Conservation (phyloP, 1,139 yeast genomes). For the Suhomyces taliae region DNA sequence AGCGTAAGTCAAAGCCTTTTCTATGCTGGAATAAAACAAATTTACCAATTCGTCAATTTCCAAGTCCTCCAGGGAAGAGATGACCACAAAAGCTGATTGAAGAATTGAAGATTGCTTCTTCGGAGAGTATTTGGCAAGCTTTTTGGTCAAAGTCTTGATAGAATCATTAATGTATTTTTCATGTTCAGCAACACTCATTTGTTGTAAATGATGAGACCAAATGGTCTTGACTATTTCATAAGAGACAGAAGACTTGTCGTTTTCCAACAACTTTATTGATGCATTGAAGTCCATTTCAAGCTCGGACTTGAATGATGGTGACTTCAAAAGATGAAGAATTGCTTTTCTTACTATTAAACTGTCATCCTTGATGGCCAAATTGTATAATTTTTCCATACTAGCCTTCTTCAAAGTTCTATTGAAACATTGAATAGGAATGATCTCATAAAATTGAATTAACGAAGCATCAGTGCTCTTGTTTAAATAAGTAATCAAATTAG, state of each 20-base stretch:
- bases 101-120: background rate
- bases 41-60: background rate
- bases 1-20: background rate
- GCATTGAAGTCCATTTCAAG: slow-evolving; percentile 44
- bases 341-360: slow-evolving; percentile 16
- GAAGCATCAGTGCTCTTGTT: slow-evolving; percentile 4
- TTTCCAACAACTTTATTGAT: slow-evolving; percentile 22
- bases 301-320: slow-evolving; percentile 53
- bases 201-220: slow-evolving; percentile 32
- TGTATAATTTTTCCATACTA: slow-evolving; percentile 34
- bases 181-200: slow-evolving; percentile 20
- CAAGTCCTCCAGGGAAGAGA: slow-evolving; percentile 1
- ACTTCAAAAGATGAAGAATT: slow-evolving; percentile 37
- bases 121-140: slow-evolving; percentile 1
- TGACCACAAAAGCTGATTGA: slow-evolving; percentile 16
- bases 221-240: slow-evolving; percentile 23
- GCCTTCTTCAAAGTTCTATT: slow-evolving; percentile 41
- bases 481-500: slow-evolving; percentile 25
- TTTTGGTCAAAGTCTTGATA: slow-evolving; percentile 12
- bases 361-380: slow-evolving; percentile 9
- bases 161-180: slow-evolving; percentile 16
- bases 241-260: slow-evolving; percentile 15
- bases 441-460: slow-evolving; percentile 14
- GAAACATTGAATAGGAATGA: slow-evolving; percentile 53
- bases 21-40: background rate